phyloP scores from a whole-genome alignment of 306 rosid genomes.

The Vicia sativa region DNA sequence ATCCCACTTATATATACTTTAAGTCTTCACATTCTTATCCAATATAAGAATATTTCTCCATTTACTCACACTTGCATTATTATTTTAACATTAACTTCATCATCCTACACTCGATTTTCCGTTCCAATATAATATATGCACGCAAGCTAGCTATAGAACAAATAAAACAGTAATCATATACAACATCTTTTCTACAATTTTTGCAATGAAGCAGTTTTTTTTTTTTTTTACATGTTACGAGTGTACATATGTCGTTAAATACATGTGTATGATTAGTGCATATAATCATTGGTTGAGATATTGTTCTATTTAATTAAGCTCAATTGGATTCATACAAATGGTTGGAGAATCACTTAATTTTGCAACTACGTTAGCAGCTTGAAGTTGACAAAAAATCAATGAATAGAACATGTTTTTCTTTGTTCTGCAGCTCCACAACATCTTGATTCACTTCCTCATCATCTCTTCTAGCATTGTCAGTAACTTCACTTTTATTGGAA shows the following conservation, averaged over 20 bases:
- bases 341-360: neutral
- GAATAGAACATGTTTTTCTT: slow-evolving; percentile 44
- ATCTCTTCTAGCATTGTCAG: slow-evolving; percentile 62
- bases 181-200: neutral
- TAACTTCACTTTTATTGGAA: slow-evolving; percentile 79
- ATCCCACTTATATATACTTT: too few species aligned
- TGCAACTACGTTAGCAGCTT: slow-evolving; percentile 35
- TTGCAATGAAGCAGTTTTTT: neutral
- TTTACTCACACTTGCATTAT: too few species aligned
- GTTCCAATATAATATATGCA: too few species aligned
- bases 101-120: too few species aligned
- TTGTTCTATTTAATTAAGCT: slow-evolving; percentile 32
- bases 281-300: slow-evolving; percentile 20
- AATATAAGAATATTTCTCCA: too few species aligned
- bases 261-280: slow-evolving; percentile 30
- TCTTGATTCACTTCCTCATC: slow-evolving; percentile 80
- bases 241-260: slow-evolving; percentile 33
- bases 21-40: too few species aligned
- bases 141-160: too few species aligned
- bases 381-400: slow-evolving; percentile 66
- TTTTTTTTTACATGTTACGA: slow-evolving; percentile 15
- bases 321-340: slow-evolving; percentile 11
- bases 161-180: neutral
- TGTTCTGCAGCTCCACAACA: slow-evolving; percentile 33
- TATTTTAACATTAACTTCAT: too few species aligned